phyloP scores from a whole-genome alignment of 2,329 filamentous ascomycete genomes.

The Sporothrix phasma region DNA sequence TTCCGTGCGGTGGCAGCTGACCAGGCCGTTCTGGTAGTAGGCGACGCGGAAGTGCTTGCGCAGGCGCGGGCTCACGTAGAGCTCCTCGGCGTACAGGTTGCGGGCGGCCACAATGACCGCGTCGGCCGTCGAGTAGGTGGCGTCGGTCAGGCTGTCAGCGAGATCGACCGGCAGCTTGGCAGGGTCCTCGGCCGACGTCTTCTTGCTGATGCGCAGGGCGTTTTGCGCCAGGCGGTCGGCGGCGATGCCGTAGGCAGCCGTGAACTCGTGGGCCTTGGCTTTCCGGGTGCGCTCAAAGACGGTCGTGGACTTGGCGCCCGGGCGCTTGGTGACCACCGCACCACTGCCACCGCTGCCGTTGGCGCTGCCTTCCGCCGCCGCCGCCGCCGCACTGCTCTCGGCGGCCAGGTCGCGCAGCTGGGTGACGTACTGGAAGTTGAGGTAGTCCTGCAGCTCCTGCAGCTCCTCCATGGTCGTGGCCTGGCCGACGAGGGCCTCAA shows the following conservation, averaged over 20 bases:
- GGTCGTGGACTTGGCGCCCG: slow-evolving; percentile 64
- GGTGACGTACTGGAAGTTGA: slow-evolving; percentile 84
- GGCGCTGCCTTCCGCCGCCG: no score
- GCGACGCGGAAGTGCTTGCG: slow-evolving; percentile 74
- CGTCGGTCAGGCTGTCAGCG: slow-evolving; percentile 66
- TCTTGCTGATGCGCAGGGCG: slow-evolving; percentile 65
- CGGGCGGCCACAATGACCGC: slow-evolving; percentile 71
- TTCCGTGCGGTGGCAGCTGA: slow-evolving; percentile 84
- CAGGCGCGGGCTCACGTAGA: slow-evolving; percentile 79
- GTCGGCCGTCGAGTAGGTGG: slow-evolving; percentile 64
- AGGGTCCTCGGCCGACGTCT: slow-evolving; percentile 77
- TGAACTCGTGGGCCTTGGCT: slow-evolving; percentile 69
- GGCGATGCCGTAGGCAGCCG: slow-evolving; percentile 81
- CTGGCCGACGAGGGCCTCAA: slow-evolving; percentile 71
- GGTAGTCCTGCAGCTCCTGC: slow-evolving; percentile 91
- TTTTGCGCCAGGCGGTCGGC: slow-evolving; percentile 85
- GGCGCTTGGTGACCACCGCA: slow-evolving; percentile 55
- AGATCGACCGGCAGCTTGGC: slow-evolving; percentile 71
- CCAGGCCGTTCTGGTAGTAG: slow-evolving; percentile 73
- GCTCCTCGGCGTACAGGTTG: slow-evolving; percentile 81
- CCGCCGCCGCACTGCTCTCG: slow-evolving; percentile 32
- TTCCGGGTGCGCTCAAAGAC: slow-evolving; percentile 79
- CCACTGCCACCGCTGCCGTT: slow-evolving; percentile 43
- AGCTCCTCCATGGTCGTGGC: slow-evolving; percentile 88
- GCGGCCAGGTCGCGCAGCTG: slow-evolving; percentile 72